A percentile compares a stretch with the other conserved stretches of the same genome.
Evolutionary conservation across 306 rosid species (phyloP).

Genomic region (Carpinus fangiana): DNA sequence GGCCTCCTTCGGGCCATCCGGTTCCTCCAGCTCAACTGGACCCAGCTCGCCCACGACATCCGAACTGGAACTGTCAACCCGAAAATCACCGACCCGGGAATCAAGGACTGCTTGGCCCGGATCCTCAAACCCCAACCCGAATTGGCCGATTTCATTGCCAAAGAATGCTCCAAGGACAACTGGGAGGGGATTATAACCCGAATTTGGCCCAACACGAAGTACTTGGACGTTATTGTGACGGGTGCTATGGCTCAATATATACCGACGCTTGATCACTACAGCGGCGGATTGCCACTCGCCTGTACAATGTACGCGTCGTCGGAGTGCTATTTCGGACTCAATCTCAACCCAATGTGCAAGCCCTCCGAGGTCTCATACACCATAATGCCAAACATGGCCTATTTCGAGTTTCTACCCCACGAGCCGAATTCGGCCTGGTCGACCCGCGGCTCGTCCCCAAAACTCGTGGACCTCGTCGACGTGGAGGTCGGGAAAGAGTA

Average conservation of each 20-base stretch:
- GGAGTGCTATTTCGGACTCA: constrained; percentile 57
- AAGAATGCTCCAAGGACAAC: constrained; percentile 44
- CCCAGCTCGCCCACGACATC: constrained; percentile 41
- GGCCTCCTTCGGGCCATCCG: constrained; percentile 63
- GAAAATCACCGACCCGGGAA: constrained; percentile 36
- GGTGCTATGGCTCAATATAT: constrained; percentile 71
- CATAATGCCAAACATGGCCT: constrained; percentile 72
- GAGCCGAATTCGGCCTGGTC: constrained; percentile 26
- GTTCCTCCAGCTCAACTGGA: constrained; percentile 55
- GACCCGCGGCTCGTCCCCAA: constrained; percentile 3
- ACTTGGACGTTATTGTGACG: constrained; percentile 58
- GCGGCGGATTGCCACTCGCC: constrained; percentile 50
- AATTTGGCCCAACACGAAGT: constrained; percentile 61
- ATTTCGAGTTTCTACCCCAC: constrained; percentile 57
- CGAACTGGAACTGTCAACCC: constrained; percentile 34
- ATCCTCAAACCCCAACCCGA: constrained; percentile 33
- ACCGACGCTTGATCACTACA: constrained; percentile 57
- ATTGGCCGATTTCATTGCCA: constrained; percentile 33
- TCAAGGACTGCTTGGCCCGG: constrained; percentile 22
- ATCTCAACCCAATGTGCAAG: constrained; percentile 56
- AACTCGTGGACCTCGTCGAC: constrained; percentile 42
- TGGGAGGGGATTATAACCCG: constrained; percentile 57
- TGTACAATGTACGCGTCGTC: constrained; percentile 69
- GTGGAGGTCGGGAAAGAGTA: constrained; percentile 55
- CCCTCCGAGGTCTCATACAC: constrained; percentile 54